phyloP scores from a whole-genome alignment of 805 yeast genomes.

The Hanseniaspora osmophila region DNA sequence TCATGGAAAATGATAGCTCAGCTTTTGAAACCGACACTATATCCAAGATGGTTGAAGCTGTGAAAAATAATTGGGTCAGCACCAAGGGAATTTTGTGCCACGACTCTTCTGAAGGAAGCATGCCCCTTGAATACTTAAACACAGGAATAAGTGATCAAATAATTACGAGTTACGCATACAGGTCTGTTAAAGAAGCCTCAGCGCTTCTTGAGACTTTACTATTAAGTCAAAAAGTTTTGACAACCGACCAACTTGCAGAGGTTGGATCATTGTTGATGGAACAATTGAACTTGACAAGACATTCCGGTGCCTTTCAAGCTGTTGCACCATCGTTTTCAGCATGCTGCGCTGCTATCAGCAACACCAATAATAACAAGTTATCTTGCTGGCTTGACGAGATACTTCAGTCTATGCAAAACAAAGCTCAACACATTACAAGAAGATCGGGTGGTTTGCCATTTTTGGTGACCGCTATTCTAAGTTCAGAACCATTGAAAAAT shows the following conservation, averaged over 20 bases:
- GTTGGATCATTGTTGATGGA: conserved; percentile 43
- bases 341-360: conserved; percentile 45
- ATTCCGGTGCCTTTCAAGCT: conserved; percentile 85
- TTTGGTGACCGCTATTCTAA: conserved; percentile 59
- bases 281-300: conserved; percentile 64
- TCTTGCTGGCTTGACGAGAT: conserved; percentile 46
- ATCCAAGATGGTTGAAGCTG: conserved; percentile 7
- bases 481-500: conserved; percentile 28
- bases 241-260: conserved; percentile 12
- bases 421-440: conserved; percentile 63
- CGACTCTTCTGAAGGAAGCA: conserved; percentile 58
- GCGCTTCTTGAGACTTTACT: conserved; percentile 32
- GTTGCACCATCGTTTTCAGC: conserved; percentile 68
- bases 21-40: conserved; percentile 1
- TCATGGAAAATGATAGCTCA: conserved; percentile 21
- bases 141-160: conserved; percentile 29
- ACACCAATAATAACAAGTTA: conserved; percentile 28
- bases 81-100: conserved; percentile 37
- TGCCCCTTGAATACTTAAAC: conserved; percentile 33
- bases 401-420: conserved; percentile 35
- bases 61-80: conserved; percentile 21
- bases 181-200: conserved; percentile 67
- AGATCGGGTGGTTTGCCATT: conserved; percentile 89
- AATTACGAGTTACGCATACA: conserved; percentile 62
- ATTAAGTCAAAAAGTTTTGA: conserved; percentile 20